Percentiles rank a stretch among this genome's conserved stretches.
Conservation (phyloP, 176 grass and related monocot species). For the Carex littledalei region DNA sequence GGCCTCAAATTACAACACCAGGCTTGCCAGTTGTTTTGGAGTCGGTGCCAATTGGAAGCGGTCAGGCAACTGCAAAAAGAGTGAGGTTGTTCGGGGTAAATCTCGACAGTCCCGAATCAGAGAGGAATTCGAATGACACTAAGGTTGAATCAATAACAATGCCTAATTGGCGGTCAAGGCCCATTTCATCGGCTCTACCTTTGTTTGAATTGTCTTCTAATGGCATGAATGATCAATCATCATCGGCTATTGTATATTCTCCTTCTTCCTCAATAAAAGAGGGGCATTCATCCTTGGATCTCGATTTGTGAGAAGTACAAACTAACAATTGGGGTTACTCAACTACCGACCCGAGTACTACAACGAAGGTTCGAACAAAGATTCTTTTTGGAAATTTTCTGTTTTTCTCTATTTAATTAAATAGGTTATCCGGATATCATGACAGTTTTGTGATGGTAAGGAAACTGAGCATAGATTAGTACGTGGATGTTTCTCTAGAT, state of each 20-base stretch:
- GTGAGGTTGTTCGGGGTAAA: conserved; percentile 92
- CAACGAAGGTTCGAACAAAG: conserved; percentile 55
- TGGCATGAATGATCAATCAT: conserved; percentile 11
- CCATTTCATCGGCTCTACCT: conserved; percentile 22
- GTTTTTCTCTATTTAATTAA: conserved; percentile 27
- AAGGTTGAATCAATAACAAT: conserved; percentile 35
- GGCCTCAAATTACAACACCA: conserved; percentile 40
- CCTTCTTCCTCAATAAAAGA: conserved; percentile 59
- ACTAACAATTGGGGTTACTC: neutral
- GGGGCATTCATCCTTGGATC: conserved; percentile 73
- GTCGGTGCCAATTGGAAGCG: conserved; percentile 49
- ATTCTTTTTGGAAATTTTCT: conserved; percentile 33
- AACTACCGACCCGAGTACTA: conserved; percentile 8
- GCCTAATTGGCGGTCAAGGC: conserved; percentile 42
- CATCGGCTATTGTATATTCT: conserved; percentile 39
- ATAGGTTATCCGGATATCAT: conserved; percentile 38
- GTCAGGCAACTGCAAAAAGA: conserved; percentile 52
- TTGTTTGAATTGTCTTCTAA: conserved; percentile 41
- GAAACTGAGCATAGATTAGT: conserved; percentile 41
- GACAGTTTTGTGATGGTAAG: conserved; percentile 50
- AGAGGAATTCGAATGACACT: conserved; percentile 20
- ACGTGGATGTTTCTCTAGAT: conserved; percentile 34
- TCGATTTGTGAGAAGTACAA: conserved; percentile 63
- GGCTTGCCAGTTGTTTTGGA: conserved; percentile 41
- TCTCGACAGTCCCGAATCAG: conserved; percentile 55